phyloP scores from a whole-genome alignment of 768 basidiomycete genomes.

The Gymnopilus dilepis region DNA sequence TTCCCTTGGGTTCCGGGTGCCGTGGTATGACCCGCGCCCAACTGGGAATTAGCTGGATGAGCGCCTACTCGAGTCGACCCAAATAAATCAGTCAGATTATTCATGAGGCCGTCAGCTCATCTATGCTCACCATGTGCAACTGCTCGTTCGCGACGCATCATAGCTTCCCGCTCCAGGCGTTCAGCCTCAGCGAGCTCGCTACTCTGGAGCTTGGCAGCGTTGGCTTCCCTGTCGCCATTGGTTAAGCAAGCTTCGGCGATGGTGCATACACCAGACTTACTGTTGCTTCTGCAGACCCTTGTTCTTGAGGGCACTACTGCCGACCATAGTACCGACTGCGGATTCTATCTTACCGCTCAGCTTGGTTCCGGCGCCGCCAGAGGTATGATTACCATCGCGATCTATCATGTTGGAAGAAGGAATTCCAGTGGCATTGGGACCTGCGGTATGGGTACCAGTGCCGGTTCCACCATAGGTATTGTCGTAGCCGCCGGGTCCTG shows the following conservation, averaged over 20 bases:
- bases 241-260: background rate
- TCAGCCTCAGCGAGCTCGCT: constrained; percentile 58
- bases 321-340: constrained; percentile 48
- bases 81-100: background rate
- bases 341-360: constrained; percentile 54
- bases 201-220: constrained; percentile 48
- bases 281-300: constrained; percentile 58
- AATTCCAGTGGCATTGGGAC: constrained; percentile 18
- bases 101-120: background rate
- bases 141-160: constrained; percentile 53
- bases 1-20: background rate
- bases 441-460: constrained; percentile 14
- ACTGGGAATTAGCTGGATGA: constrained; percentile 33
- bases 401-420: constrained; percentile 29
- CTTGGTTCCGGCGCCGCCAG: constrained; percentile 35
- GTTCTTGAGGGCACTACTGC: constrained; percentile 51
- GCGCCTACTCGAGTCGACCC: constrained; percentile 27
- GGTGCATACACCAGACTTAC: constrained; percentile 27
- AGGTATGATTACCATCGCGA: constrained; percentile 19
- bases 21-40: constrained; percentile 28
- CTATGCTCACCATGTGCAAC: constrained; percentile 50
- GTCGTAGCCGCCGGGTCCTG: background rate
- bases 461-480: constrained; percentile 18
- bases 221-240: constrained; percentile 44
- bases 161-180: constrained; percentile 55